Percentiles rank a stretch among this genome's conserved stretches.
Evolutionary conservation across 2,329 filamentous ascomycete species (phyloP).

Genomic region (Leptographium radiaticola): DNA sequence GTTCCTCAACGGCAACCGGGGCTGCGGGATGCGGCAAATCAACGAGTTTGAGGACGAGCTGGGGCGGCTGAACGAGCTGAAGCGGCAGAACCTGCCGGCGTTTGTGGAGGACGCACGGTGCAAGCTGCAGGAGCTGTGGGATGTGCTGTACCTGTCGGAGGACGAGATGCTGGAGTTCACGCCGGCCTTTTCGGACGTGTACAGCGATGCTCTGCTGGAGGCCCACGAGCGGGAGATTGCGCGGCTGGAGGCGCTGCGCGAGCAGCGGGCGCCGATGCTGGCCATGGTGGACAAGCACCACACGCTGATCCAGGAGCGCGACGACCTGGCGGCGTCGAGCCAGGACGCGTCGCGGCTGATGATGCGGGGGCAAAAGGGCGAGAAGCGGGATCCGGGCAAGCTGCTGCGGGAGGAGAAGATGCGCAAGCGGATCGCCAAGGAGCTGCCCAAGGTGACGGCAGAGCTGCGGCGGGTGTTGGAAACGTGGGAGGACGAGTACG

Average conservation of each 20-base stretch:
- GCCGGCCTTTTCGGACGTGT: slow-evolving; percentile 92
- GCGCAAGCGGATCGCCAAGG: slow-evolving; percentile 93
- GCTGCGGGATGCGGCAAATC: slow-evolving; percentile 80
- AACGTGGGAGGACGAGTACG: slow-evolving; percentile 86
- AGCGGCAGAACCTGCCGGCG: slow-evolving; percentile 85
- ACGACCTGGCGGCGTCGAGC: slow-evolving; percentile 78
- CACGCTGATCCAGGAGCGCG: slow-evolving; percentile 68
- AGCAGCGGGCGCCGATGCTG: slow-evolving; percentile 77
- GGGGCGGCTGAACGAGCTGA: slow-evolving; percentile 74
- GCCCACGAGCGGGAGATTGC: slow-evolving; percentile 87
- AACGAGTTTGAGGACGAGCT: slow-evolving; percentile 95
- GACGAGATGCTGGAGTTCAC: slow-evolving; percentile 99
- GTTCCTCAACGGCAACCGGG: slow-evolving; percentile 78
- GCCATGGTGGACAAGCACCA: slow-evolving; percentile 74
- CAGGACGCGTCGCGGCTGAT: slow-evolving; percentile 91
- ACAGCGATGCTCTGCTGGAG: slow-evolving; percentile 87
- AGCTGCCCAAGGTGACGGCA: slow-evolving; percentile 77
- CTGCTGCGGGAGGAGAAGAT: slow-evolving; percentile 94
- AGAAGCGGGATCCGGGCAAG: slow-evolving; percentile 88
- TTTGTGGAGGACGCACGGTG: slow-evolving; percentile 91
- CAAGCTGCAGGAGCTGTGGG: slow-evolving; percentile 91
- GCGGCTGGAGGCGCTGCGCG: slow-evolving; percentile 66
- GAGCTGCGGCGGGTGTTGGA: slow-evolving; percentile 77
- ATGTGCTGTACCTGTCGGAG: slow-evolving; percentile 83
- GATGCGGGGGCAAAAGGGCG: slow-evolving; percentile 81